These are phyloP conservation scores for Chaetoscypha palmicola DNA, from an alignment of 2,329 filamentous ascomycete species.

Conservation along the genomic window DNA sequence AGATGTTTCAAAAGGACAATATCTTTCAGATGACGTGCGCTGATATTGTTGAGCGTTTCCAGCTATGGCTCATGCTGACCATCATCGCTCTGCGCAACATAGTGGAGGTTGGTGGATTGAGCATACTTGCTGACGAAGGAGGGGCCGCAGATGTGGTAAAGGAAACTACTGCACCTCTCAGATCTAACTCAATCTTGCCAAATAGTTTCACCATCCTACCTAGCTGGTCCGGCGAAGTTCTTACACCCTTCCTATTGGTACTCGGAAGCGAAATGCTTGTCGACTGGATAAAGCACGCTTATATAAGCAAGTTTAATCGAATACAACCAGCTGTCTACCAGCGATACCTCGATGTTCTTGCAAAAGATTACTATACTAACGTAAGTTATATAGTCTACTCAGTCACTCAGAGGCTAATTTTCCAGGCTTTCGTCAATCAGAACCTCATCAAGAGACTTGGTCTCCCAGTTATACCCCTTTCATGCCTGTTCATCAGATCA, in stretches of 20 bases:
- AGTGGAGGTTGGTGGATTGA: conserved; percentile 86
- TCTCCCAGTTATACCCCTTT: conserved; percentile 83
- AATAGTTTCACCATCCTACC: conserved; percentile 88
- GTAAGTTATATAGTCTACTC: too few relatives aligned
- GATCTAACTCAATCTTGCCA: conserved; percentile 70
- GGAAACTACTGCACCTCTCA: conserved; percentile 52
- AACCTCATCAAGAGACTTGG: conserved; percentile 85
- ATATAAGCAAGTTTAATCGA: conserved; percentile 98
- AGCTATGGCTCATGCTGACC: conserved; percentile 93
- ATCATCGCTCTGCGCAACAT: conserved; percentile 96
- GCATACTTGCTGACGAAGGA: conserved; percentile 39
- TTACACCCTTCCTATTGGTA: conserved; percentile 89
- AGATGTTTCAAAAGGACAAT: conserved; percentile 97
- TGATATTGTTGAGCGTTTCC: conserved; percentile 93
- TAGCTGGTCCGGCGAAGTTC: conserved; percentile 77
- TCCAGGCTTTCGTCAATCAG: conserved; percentile 77
- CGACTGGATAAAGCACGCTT: conserved; percentile 94
- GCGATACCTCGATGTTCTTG: conserved; percentile 84
- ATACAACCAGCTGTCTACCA: conserved; percentile 85
- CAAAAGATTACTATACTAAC: conserved; percentile 97
- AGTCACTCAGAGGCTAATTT: conserved; percentile 20
- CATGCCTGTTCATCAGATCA: conserved; percentile 90
- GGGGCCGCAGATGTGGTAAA: conserved; percentile 37
- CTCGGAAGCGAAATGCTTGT: conserved; percentile 95
- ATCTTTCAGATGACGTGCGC: conserved; percentile 94